Base-by-base conservation (phyloP, 129 eudicot genomes). In the carrot (Daucus carota) region DNA sequence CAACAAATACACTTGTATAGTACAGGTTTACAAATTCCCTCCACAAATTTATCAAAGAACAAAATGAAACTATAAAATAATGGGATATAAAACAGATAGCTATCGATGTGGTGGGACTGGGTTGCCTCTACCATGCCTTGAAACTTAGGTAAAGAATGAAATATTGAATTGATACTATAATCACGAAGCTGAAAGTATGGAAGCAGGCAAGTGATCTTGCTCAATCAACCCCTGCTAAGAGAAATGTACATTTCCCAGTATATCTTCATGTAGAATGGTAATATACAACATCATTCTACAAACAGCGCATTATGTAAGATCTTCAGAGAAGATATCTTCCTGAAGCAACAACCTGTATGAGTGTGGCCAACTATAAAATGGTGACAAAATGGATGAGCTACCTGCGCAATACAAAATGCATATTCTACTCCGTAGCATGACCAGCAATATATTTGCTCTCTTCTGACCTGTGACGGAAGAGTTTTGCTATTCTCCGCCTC, bases 401-500 rank as follows among this genome's bases (percentile, higher is more conserved):
- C 48, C 42, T 44, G 17, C 17, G 7, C 66, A 72, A 22, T 3
- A 38, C 73, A 78, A 31, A 28, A 73, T 60, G 78, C 50, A 29
- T 34, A 73, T 79, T 77, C 86, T 84, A 95, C 83, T 88, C 89
- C 3, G 77, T 45, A 73, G 80, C 85, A 45, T 76, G 86, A 47
- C 76, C 90, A 71, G 80, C 75, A 6, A 76, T 50, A 46, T 63
- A 65, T 80, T 92, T 90, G 47, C 76, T 85, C 81, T 91, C 96
- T 77, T 94, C 99, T 52, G 89, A 71, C 78, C 99, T 86, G 87
- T 95, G 99, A 45, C 79, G 99, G 88, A 81, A 95, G 79, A 95
- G 73, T 80, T 95, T 95, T 2, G 99, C 99, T 74, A 91, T 86
- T 80, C 86, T 87, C 83, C 99, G 81, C 82, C 99, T 86, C 83